Base-by-base conservation (phyloP, 2,329 filamentous ascomycete species). In the Pseudomassariella vexata region DNA sequence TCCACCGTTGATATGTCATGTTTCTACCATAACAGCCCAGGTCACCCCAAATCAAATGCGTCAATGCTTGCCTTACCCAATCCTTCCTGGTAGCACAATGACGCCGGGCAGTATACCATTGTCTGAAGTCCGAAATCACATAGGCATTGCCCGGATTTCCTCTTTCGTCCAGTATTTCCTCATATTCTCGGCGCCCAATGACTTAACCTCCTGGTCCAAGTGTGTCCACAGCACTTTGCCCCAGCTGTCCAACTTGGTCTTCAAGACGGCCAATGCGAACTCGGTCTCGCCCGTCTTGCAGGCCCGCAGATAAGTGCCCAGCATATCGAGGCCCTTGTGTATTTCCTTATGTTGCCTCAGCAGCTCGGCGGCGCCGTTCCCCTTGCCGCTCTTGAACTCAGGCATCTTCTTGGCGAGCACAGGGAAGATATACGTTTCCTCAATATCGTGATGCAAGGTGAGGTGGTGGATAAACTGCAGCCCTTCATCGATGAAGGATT, bases 171-270 rank as follows among this genome's bases (percentile, higher is more conserved):
- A 95, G 57, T 84, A 88, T 57, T 68, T 76, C 45, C 85, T 70
- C 88, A 95, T 94, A 54, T 90, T 94, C 56, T 92, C 84, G 26
- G 87, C 87, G 3, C 81, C 76, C 19, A 95, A 57, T 44, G 83
- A 74, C 56, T 68, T 64, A 6, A 95, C 87, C 67, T 95, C 88
- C 47, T 89, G 80, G 48, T 92, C 85, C 38, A 95, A 62, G 67
- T 95, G 88, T 49, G 63, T 65, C 84, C 86, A 90, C 29, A 95
- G 56, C 41, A 94, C 84, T 8, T 67, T 65, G 9, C 84, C 84
- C 75, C 89, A 95, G 5, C 57, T 57, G 56, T 94, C 84, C 78
- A 94, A 79, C 48, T 85, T 70, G 21, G 57, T 64, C 62, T 79
- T 82, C 55, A 95, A 54, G 48, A 77, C 75, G 11, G 34, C 41